phyloP scores from a whole-genome alignment of 1,284 basidiomycete species.

The Pholiota adiposa region DNA sequence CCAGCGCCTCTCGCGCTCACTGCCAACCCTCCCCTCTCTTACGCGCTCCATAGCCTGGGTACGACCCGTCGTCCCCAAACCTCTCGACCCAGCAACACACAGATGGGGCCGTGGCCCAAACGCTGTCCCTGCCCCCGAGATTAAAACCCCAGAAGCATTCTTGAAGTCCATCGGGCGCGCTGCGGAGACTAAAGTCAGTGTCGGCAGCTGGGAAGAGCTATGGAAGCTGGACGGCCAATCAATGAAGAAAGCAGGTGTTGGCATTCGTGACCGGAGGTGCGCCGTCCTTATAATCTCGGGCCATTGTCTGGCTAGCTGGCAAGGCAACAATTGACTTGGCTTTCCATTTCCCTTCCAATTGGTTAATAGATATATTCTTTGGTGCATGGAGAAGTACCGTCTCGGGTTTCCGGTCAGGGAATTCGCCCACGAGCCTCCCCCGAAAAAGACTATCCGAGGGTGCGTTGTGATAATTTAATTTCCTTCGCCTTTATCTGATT shows the following conservation, averaged over 20 bases:
- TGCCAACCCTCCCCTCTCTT: conserved; percentile 10
- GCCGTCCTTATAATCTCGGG: conserved; percentile 19
- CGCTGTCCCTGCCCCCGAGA: conserved; percentile 16
- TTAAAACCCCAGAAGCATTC: conserved; percentile 59
- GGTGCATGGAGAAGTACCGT: conserved; percentile 82
- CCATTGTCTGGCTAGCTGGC: neutral
- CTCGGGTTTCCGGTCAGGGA: conserved; percentile 54
- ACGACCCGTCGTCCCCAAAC: conserved; percentile 26
- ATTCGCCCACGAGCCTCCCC: conserved; percentile 66
- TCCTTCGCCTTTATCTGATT: conserved; percentile 2
- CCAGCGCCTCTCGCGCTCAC: neutral
- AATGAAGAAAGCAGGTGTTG: conserved; percentile 67
- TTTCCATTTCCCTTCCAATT: conserved; percentile 4
- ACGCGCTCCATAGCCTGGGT: conserved; percentile 44
- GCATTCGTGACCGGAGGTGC: conserved; percentile 69
- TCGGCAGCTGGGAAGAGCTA: conserved; percentile 69
- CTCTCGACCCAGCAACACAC: conserved; percentile 25
- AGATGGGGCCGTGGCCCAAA: conserved; percentile 10
- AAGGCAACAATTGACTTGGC: neutral
- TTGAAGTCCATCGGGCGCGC: conserved; percentile 73
- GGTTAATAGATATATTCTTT: conserved; percentile 69
- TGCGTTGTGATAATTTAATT: conserved; percentile 44
- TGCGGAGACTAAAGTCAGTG: conserved; percentile 58
- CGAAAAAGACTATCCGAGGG: conserved; percentile 81
- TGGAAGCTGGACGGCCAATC: conserved; percentile 63